These are phyloP conservation scores for Neurospora sublineolata DNA, from an alignment of 495 filamentous ascomycete genomes.

Conservation along the genomic window DNA sequence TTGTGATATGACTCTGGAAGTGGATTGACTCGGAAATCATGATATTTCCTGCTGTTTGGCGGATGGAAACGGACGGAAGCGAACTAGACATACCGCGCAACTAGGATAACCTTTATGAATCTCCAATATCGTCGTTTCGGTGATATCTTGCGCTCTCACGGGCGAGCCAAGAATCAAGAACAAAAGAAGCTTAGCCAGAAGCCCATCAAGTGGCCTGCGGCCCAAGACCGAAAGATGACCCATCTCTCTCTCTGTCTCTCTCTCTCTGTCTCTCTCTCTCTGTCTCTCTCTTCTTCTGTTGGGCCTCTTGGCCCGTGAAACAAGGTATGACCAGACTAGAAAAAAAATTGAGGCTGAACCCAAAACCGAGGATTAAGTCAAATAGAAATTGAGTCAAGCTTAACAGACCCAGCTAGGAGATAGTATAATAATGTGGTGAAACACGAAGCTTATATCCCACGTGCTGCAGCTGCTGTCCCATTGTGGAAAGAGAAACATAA, in stretches of 20 bases:
- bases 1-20: too few species aligned
- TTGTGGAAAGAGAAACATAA: not conserved
- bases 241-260: too few species aligned
- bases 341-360: not conserved
- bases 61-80: not conserved
- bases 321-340: not conserved
- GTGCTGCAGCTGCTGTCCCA: not conserved
- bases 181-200: not conserved
- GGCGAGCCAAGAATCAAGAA: not conserved
- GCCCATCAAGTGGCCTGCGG: not conserved
- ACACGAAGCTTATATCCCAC: not conserved
- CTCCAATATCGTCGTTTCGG: not conserved
- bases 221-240: not conserved
- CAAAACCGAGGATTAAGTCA: not conserved
- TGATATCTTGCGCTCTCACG: not conserved
- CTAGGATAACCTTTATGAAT: not conserved
- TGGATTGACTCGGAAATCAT: too few species aligned
- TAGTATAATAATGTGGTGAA: not conserved
- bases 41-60: not conserved
- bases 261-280: too few species aligned
- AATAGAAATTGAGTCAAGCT: not conserved
- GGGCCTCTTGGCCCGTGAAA: not conserved
- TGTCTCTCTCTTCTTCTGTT: too few species aligned
- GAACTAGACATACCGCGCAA: not conserved
- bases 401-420: not conserved